phyloP scores from a whole-genome alignment of 208 protist genomes.

The Trichomonas vaginalis region DNA sequence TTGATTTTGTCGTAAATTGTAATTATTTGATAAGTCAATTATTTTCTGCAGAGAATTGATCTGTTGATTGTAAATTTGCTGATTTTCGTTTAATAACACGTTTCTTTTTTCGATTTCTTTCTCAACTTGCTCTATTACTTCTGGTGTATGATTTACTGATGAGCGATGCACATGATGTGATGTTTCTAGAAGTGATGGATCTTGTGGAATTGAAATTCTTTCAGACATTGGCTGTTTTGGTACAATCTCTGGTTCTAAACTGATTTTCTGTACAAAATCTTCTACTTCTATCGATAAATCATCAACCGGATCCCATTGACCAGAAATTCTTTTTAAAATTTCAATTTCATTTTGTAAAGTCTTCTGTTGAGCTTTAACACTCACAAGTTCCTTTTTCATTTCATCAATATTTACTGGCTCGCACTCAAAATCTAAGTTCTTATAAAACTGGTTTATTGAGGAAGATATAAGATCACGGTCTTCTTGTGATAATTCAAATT shows the following conservation, averaged over 20 bases:
- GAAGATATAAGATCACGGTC: background rate
- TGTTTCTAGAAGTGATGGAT: background rate
- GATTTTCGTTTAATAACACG: background rate
- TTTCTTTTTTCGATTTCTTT: background rate
- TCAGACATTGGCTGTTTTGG: background rate
- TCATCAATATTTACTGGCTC: background rate
- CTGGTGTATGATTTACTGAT: background rate
- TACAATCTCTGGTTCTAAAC: background rate
- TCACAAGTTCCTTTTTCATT: background rate
- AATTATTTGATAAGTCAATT: background rate
- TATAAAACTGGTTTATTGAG: background rate
- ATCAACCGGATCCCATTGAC: background rate
- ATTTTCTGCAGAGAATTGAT: background rate
- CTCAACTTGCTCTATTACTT: background rate
- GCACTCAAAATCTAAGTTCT: background rate
- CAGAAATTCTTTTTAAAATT: background rate
- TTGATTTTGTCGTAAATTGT: background rate
- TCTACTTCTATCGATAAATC: background rate
- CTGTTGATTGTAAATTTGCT: background rate
- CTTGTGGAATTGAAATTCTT: background rate
- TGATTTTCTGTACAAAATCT: background rate
- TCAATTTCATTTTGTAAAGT: background rate
- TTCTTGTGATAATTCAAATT: background rate
- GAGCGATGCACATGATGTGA: background rate
- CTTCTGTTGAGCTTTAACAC: background rate